Evolutionary conservation across 176 grass and related monocot genomes (phyloP), one percentile per base, ranked within the genome.

Genomic region (Poa annua): DNA sequence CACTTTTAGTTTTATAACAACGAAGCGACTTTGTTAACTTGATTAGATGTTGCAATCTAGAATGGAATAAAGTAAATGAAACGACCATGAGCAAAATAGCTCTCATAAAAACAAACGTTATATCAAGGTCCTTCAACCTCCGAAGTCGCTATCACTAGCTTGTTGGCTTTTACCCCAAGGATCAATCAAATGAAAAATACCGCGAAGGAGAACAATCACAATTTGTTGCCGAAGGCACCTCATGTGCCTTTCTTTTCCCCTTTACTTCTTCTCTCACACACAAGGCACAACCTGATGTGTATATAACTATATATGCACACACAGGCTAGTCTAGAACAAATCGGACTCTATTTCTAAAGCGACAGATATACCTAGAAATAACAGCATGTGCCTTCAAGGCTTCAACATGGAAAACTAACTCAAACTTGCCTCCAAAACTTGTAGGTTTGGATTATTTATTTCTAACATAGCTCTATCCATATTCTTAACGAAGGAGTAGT

Each of bases 121-220:
- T 63, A 32, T 29, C 59, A 29, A 63, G 59, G 59, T 12, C 25
- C 24, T 62, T 26, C 24, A 62, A 62, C 59, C 59, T 62, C 59
- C 11, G 11, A 26, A 62, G 24, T 62, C 22, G 11, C 11, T 11
- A 62, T 62, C 59, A 5, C 59, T 62, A 62, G 24, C 59, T 62
- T 62, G 59, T 26, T 29, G 22, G 24, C 24, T 62, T 62, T 62
- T 32, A 32, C 59, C 59, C 12, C 59, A 29, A 29, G 25, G 59
- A 63, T 63, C 59, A 63, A 63, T 63, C 59, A 32, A 24, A 7
- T 29, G 25, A 63, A 63, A 63, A 63, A 63, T 63, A 63, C 29
- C 11, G 13, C 25, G 12, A 63, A 63, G 12, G 32, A 32, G 24
- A 63, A 32, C 4, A 61, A 61, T 13, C 57, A 61, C 57, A 61